A percentile compares a stretch with the other conserved stretches of the same genome.
phyloP scores from a whole-genome alignment of 768 basidiomycete genomes.

The Amanita molliuscula region DNA sequence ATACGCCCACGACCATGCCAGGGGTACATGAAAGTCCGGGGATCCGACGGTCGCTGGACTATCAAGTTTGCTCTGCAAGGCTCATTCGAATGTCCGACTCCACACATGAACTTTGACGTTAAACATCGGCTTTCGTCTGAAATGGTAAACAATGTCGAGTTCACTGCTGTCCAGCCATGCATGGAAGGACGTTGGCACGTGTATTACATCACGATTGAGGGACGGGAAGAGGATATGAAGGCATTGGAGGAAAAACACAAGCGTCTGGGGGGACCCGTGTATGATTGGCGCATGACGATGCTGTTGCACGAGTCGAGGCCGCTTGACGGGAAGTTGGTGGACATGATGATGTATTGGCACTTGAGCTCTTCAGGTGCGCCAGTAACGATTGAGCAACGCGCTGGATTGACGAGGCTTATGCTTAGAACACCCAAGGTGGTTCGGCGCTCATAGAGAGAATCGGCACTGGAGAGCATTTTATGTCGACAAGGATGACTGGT shows the following conservation, averaged over 20 bases:
- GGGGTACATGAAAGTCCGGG: not conserved
- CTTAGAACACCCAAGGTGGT: conserved; percentile 4
- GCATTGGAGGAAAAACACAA: not conserved
- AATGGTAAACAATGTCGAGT: not conserved
- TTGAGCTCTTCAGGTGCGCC: conserved; percentile 3
- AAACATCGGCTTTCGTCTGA: not conserved
- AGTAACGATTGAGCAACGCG: not conserved
- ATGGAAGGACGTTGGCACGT: conserved; percentile 5
- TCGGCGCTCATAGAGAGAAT: not conserved
- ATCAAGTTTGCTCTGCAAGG: conserved; percentile 5
- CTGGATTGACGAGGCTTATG: not conserved
- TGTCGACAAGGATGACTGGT: conserved; percentile 5
- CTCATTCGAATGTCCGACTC: conserved; percentile 3
- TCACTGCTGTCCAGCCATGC: not conserved
- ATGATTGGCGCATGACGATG: conserved; percentile 2
- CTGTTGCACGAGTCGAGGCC: conserved; percentile 3
- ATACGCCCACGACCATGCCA: not conserved
- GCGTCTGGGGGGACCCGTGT: not conserved
- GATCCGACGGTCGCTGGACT: conserved; percentile 1
- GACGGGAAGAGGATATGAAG: conserved; percentile 1
- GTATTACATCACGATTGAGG: conserved; percentile 1
- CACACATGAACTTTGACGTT: conserved; percentile 3
- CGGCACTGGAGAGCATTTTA: not conserved
- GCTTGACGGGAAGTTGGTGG: conserved; percentile 1
- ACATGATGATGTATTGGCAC: not conserved